These are phyloP conservation scores for Gynandropsis gynandra DNA, from an alignment of 345 rosid species.

Conservation along the genomic window DNA sequence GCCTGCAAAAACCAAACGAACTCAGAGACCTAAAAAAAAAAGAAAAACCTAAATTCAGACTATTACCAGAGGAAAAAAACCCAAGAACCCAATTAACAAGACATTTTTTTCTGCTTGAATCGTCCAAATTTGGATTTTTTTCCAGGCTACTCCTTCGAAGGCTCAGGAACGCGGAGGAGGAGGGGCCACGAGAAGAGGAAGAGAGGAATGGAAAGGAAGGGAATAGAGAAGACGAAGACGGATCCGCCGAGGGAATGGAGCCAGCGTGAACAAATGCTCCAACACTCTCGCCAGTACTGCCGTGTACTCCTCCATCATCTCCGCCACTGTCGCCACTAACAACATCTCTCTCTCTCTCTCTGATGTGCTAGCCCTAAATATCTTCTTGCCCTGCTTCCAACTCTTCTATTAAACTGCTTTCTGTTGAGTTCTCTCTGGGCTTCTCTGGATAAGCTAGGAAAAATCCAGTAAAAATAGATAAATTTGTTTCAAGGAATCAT, in stretches of 20 bases:
- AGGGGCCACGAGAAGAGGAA: conserved; percentile 20
- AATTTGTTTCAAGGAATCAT: too few species aligned
- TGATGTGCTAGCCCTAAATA: too few species aligned
- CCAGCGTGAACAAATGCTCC: conserved; percentile 56
- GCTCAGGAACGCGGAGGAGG: conserved; percentile 16
- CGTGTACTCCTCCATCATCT: conserved; percentile 82
- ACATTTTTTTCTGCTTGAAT: background rate
- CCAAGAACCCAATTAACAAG: background rate
- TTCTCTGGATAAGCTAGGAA: too few species aligned
- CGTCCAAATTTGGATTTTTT: too few species aligned
- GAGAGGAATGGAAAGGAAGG: conserved; percentile 50
- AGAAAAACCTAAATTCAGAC: too few species aligned
- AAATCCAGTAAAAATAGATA: too few species aligned
- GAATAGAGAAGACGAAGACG: conserved; percentile 64
- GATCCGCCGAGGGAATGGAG: conserved; percentile 73
- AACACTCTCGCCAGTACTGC: conserved; percentile 58
- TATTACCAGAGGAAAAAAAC: too few species aligned
- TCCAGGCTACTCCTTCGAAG: too few species aligned
- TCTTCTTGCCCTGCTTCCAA: background rate
- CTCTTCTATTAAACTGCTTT: too few species aligned
- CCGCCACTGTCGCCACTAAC: conserved; percentile 54
- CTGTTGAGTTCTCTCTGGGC: too few species aligned
- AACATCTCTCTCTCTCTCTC: conserved; percentile 36
- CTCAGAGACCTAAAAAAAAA: too few species aligned
- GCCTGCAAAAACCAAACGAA: too few species aligned